These are phyloP conservation scores for Hippophae rhamnoides DNA, from an alignment of 306 rosid genomes.

Conservation along the genomic window DNA sequence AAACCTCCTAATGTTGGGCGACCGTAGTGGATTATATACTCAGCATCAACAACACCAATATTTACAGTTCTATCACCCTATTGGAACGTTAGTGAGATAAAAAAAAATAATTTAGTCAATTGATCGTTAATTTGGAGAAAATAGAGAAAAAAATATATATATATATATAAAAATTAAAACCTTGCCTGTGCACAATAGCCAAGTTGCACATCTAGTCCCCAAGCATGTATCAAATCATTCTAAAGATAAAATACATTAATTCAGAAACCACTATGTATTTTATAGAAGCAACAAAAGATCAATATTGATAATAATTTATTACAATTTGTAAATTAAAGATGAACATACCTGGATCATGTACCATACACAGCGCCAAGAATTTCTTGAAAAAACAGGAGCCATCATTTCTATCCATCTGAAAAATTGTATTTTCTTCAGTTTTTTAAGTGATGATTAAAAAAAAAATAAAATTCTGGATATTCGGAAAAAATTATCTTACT, in stretches of 20 bases:
- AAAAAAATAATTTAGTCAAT: slow-evolving; percentile 2
- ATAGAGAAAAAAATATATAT: slow-evolving; percentile 1
- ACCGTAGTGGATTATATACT: slow-evolving; percentile 68
- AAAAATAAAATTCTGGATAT: neutral
- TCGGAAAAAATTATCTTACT: neutral
- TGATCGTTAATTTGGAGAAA: neutral
- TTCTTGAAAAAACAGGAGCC: slow-evolving; percentile 93
- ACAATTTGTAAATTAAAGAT: slow-evolving; percentile 1
- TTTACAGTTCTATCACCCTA: slow-evolving; percentile 77
- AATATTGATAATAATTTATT: neutral
- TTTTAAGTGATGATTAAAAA: neutral
- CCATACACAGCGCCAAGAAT: slow-evolving; percentile 96
- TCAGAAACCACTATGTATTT: neutral
- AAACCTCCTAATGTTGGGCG: slow-evolving; percentile 83
- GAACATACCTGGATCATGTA: slow-evolving; percentile 74
- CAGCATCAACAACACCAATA: slow-evolving; percentile 89
- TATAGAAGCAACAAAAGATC: no score
- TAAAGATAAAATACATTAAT: slow-evolving; percentile 20
- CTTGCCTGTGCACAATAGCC: slow-evolving; percentile 97
- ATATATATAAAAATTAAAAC: slow-evolving; percentile 4
- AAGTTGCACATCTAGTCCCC: slow-evolving; percentile 90
- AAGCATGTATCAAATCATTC: slow-evolving; percentile 91
- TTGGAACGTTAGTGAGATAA: neutral
- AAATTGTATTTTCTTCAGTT: slow-evolving; percentile 16
- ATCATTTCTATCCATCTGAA: slow-evolving; percentile 97